These are phyloP conservation scores for Cymbidium sinense DNA, from an alignment of 106 monocot genomes.

Conservation along the genomic window DNA sequence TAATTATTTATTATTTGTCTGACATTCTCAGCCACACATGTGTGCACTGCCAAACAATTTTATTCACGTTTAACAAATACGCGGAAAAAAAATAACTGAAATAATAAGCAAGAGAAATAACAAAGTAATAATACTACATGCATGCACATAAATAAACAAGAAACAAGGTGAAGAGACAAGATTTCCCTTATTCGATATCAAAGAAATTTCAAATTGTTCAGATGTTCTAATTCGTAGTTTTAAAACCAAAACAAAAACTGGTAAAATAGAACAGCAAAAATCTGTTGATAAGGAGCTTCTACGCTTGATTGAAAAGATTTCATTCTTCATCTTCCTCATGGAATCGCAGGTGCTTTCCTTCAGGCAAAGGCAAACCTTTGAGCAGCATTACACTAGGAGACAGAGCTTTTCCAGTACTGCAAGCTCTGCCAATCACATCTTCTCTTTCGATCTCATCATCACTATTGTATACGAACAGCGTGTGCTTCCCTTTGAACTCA, in stretches of 20 bases:
- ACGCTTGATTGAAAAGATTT: not conserved
- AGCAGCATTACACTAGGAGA: conserved; percentile 33
- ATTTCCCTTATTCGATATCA: not conserved
- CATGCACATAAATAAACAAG: too few relatives aligned
- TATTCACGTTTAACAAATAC: too few relatives aligned
- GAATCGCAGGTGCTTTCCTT: conserved; percentile 90
- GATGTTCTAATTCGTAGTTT: too few relatives aligned
- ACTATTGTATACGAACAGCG: conserved; percentile 69
- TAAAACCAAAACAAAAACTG: not conserved
- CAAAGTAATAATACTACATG: too few relatives aligned
- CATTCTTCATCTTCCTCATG: conserved; percentile 47
- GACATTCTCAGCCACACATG: too few relatives aligned
- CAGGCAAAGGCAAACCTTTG: conserved; percentile 69
- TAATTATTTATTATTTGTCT: too few relatives aligned
- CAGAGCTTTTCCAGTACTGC: not conserved
- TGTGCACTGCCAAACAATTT: too few relatives aligned
- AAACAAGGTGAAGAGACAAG: too few relatives aligned
- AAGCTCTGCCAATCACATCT: conserved; percentile 12
- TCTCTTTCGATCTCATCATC: conserved; percentile 62
- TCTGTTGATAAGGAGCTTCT: not conserved
- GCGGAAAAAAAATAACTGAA: too few relatives aligned
- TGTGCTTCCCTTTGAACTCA: conserved; percentile 64
- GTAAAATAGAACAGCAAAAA: not conserved
- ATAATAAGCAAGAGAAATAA: too few relatives aligned
- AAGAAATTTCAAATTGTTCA: not conserved